Evolutionary conservation across 257 asterid species (phyloP), one percentile per base, ranked within the genome.

Genomic region (Solanum neorickii): DNA sequence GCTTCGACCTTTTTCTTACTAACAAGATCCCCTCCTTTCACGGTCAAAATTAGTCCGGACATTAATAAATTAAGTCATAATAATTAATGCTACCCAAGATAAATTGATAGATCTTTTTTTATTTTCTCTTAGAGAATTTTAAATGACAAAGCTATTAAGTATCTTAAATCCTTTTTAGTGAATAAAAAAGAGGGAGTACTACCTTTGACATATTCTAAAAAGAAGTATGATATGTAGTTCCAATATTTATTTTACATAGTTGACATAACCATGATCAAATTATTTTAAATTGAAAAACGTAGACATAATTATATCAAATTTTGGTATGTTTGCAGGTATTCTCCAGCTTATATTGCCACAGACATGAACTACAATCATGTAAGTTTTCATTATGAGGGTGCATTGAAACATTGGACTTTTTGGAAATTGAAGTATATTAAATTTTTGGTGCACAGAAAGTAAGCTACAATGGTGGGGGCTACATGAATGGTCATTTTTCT

Each of bases 361-460:
- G 97, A 94, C 88, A 90, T 95, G 93, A 93, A 89, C 73, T 96
- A 94, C 90, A 94, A 92, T 84, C 98, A 94, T 70, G 99, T 96
- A 83, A 94, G 98, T 89, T 33, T 9, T 33, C 35, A 33, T 33
- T 33, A 33, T 33, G 35, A 33, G 35, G 35, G 35, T 33, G 35
- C 35, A 3, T 33, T 33, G 35, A 33, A 33, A 33, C 0, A 33
- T 33, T 33, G 5, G 35, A 33, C 35, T 33, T 33, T 3, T 33
- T 33, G 35, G 8, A 37, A 62, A 47, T 69, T 23, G 29, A 21
- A 42, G 39, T 9, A 15, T 73, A 42, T 42, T 60, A 47, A 37
- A 37, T 16, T 5, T 5, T 62, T 23, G 66, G 11, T 46, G 37
- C 39, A 65, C 94, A 96, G 97, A 96, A 95, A 89, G 70, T 94